A percentile compares a stretch with the other conserved stretches of the same genome.
These are phyloP conservation scores for Bidens hawaiensis DNA, from an alignment of 140 eudicot species.

Conservation along the genomic window DNA sequence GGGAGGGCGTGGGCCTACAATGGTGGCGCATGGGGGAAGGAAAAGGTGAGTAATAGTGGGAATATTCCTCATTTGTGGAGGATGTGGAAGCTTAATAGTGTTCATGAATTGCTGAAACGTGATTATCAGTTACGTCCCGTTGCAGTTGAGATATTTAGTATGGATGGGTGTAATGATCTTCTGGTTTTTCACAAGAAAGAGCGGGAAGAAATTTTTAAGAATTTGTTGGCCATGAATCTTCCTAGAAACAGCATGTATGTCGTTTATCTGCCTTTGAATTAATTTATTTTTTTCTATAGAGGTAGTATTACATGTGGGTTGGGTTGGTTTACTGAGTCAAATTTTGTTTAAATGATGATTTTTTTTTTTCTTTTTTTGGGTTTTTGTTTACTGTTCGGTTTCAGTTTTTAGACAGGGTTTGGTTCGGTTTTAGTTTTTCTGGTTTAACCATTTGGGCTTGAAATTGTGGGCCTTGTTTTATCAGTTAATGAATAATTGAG, in stretches of 20 bases:
- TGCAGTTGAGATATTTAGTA: conserved; percentile 93
- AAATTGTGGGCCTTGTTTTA: too few species aligned
- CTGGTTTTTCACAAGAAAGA: conserved; percentile 95
- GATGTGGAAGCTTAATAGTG: conserved; percentile 99
- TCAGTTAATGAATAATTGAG: too few species aligned
- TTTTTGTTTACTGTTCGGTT: too few species aligned
- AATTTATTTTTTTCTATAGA: neutral
- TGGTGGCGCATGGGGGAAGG: conserved; percentile 99
- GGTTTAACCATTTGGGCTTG: too few species aligned
- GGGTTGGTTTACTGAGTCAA: too few species aligned
- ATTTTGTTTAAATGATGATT: too few species aligned
- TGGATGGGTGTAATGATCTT: conserved; percentile 99
- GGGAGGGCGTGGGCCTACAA: conserved; percentile 97
- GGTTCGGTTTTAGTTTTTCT: too few species aligned
- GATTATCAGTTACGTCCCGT: conserved; percentile 99
- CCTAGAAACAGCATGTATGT: conserved; percentile 97
- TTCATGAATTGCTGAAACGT: conserved; percentile 92
- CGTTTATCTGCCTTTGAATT: neutral
- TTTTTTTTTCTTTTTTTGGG: too few species aligned
- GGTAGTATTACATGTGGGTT: conserved; percentile 1
- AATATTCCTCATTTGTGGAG: conserved; percentile 90
- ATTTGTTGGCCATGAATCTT: conserved; percentile 84
- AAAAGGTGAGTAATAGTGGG: conserved; percentile 66
- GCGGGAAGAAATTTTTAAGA: conserved; percentile 88
- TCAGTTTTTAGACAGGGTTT: too few species aligned